These are phyloP conservation scores for Acacia confusa DNA, from an alignment of 306 rosid species.

Conservation along the genomic window DNA sequence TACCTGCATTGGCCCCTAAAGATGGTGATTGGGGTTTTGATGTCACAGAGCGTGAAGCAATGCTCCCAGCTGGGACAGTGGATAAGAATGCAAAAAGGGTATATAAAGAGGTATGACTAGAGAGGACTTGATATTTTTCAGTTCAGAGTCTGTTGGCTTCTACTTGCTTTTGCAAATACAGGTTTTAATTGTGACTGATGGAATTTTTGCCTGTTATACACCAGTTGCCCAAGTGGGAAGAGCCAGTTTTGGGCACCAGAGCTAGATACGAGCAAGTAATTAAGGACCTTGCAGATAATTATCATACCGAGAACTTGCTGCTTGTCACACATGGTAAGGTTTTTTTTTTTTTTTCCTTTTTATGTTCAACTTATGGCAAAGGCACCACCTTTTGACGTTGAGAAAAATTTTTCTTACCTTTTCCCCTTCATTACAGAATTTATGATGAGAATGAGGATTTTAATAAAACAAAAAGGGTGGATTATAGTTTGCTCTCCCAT, in stretches of 20 bases:
- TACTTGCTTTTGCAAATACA: not conserved
- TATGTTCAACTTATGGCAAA: not conserved
- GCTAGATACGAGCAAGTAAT: constrained; percentile 58
- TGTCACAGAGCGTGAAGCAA: constrained; percentile 65
- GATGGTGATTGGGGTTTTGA: constrained; percentile 78
- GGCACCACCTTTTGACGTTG: not conserved
- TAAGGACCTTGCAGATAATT: constrained; percentile 75
- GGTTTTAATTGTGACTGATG: constrained; percentile 7
- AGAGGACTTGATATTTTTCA: not conserved
- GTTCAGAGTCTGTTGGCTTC: not conserved
- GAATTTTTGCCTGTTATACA: constrained; percentile 28
- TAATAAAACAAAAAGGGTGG: not conserved
- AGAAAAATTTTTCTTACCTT: not conserved
- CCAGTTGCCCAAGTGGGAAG: constrained; percentile 80
- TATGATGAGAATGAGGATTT: not conserved
- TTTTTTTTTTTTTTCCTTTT: not conserved
- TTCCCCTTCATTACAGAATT: constrained; percentile 3
- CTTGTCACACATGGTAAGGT: constrained; percentile 85
- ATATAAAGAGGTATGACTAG: constrained; percentile 60
- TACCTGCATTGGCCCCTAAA: constrained; percentile 49
- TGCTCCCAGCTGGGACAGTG: constrained; percentile 70
- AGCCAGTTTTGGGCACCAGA: constrained; percentile 43
- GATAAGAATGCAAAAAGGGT: constrained; percentile 57
- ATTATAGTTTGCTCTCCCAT: not conserved
- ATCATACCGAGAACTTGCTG: constrained; percentile 71